phyloP scores from a whole-genome alignment of 768 basidiomycete genomes.

The Amanita rimosa region DNA sequence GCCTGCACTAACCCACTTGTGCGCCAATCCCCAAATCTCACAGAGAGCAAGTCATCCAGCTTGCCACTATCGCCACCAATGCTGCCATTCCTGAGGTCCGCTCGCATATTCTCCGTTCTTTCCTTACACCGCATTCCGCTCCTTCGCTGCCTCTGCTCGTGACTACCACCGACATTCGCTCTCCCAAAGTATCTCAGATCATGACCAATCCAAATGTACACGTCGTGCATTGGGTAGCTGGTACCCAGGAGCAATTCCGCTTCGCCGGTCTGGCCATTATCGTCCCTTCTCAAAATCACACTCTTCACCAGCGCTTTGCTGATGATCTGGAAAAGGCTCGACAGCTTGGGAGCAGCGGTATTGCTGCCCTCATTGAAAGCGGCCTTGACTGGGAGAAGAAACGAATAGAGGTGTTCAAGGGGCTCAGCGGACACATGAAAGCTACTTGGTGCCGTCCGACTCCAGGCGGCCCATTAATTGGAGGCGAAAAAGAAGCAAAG shows the following conservation, averaged over 20 bases:
- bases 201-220: conserved; percentile 39
- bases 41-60: conserved; percentile 37
- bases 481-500: conserved; percentile 43
- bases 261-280: conserved; percentile 46
- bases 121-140: conserved; percentile 31
- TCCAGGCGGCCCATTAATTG: conserved; percentile 42
- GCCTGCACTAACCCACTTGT: neutral
- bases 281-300: conserved; percentile 36
- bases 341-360: conserved; percentile 9
- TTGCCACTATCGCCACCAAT: conserved; percentile 42
- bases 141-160: conserved; percentile 51
- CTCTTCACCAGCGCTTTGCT: conserved; percentile 22
- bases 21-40: neutral
- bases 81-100: conserved; percentile 46
- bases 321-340: conserved; percentile 9
- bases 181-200: conserved; percentile 56
- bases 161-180: conserved; percentile 61
- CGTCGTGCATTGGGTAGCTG: conserved; percentile 64
- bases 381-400: conserved; percentile 58
- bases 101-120: conserved; percentile 48
- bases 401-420: conserved; percentile 47
- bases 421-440: conserved; percentile 49
- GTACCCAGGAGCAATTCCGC: conserved; percentile 64
- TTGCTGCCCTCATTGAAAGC: conserved; percentile 25
- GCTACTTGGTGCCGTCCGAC: conserved; percentile 63